Base-by-base conservation (phyloP, 192 early-diverging fungal species). In the Coemansia sp. region DNA sequence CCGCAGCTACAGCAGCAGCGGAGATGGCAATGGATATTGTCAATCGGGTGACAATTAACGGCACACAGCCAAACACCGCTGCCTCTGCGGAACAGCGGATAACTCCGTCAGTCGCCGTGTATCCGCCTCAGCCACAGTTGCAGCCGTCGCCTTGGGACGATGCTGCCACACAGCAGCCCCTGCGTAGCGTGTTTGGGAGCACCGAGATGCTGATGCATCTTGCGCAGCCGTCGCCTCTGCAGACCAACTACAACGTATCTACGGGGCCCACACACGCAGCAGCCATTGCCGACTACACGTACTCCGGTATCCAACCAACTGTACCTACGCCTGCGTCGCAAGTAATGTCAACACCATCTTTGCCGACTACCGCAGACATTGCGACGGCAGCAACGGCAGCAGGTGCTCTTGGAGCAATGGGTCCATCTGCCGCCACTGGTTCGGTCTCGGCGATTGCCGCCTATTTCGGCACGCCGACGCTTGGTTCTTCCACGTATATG, bases 181-280 rank as follows among this genome's bases (percentile, higher is more conserved):
- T 81, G 57, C 59, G 63, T 6, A 61, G 50, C 18, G 70, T 81
- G 56, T 59, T 81, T 19, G 77, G 63, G 0, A 68, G 67, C 57
- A 54, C 78, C 15, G 79, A 81, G 3, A 66, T 76, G 67, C 64
- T 76, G 12, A 70, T 73, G 70, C 67, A 65, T 54, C 56, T 81
- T 15, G 79, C 65, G 38, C 79, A 76, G 67, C 79, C 79, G 43
- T 73, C 74, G 44, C 74, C 73, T 4, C 58, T 70, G 21, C 70
- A 56, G 16, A 65, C 66, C 9, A 48, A 67, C 43, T 70, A 75
- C 61, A 72, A 70, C 48, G 12, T 71, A 47, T 72, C 78, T 0
- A 69, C 78, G 0, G 11, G 32, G 32, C 32, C 48, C 18, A 19
- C 48, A 19, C 48, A 18, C 16, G 9, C 39, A 50, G 7, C 58